phyloP scores from a whole-genome alignment of 202 grass and related monocot species.

The Schoenoplectus tabernaemontani region DNA sequence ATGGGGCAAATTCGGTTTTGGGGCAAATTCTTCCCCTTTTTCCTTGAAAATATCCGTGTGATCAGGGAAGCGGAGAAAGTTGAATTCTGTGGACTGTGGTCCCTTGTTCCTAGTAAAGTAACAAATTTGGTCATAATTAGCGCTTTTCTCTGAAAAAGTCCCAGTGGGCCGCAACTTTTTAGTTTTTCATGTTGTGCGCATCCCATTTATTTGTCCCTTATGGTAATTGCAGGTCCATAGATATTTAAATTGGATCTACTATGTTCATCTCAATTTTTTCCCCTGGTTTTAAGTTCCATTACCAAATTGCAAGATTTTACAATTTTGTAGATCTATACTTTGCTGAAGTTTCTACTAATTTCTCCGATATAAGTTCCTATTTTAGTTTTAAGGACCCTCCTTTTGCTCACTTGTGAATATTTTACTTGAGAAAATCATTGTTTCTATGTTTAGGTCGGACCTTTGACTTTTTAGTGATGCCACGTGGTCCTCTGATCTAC shows the following conservation, averaged over 20 bases:
- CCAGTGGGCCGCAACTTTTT: neutral
- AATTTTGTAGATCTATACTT: neutral
- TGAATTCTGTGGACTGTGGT: neutral
- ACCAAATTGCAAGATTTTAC: neutral
- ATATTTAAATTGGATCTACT: neutral
- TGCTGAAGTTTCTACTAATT: no score
- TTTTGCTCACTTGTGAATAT: neutral
- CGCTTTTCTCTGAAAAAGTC: neutral
- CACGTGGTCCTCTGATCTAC: neutral
- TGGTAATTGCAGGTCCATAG: neutral
- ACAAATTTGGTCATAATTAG: neutral
- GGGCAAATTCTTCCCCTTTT: neutral
- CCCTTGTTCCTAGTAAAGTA: constrained; percentile 1
- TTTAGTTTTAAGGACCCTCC: neutral
- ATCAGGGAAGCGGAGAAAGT: neutral
- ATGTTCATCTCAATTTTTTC: neutral
- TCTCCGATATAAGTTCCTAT: neutral
- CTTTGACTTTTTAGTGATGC: neutral
- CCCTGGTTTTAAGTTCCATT: neutral
- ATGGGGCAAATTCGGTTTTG: no score
- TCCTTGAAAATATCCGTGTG: neutral
- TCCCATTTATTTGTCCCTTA: constrained; percentile 2
- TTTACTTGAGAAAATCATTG: neutral
- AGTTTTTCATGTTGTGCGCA: neutral
- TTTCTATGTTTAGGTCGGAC: constrained; percentile 16